Base-by-base conservation (phyloP, 1,139 yeast genomes). In the Yamadazyma oceani region DNA sequence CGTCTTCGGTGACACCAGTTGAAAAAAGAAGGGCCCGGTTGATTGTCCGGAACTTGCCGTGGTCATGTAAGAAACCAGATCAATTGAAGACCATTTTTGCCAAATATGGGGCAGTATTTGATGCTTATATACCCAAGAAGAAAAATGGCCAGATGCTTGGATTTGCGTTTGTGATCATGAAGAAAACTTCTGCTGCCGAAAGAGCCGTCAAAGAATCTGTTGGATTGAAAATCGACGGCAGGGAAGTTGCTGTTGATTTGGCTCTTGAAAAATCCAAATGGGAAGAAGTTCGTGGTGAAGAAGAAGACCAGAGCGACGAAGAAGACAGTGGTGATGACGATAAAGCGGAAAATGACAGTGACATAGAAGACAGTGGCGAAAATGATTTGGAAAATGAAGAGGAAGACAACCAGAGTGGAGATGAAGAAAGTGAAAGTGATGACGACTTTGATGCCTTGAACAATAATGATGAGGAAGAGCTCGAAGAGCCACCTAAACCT, bases 151-250 rank as follows among this genome's bases (percentile, higher is more conserved):
- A 78, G 58, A 85, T 92, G 94, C 72, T 85, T 46, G 98, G 98
- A 9, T 92, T 92, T 73, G 99, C 90, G 0, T 94, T 92, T 61
- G 90, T 92, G 15, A 84, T 94, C 1, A 86, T 94, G 96, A 81
- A 80, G 57, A 87, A 84, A 56, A 73, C 80, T 43, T 67, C 78
- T 22, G 82, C 85, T 46, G 97, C 98, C 34, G 82, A 80, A 53
- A 73, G 68, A 41, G 98, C 97, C 1, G 81, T 90, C 26, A 85
- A 85, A 50, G 89, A 75, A 29, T 72, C 82, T 21, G 67, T 63
- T 36, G 95, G 86, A 4, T 65, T 90, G 52, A 82, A 87, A 61
- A 85, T 94, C 41, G 89, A 83, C 53, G 97, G 92, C 2, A 79
- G 98, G 61, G 85, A 81, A 51, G 97, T 92, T 37, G 94, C 96